phyloP scores from a whole-genome alignment of 2,329 filamentous ascomycete species.

The Orbilia quercus region DNA sequence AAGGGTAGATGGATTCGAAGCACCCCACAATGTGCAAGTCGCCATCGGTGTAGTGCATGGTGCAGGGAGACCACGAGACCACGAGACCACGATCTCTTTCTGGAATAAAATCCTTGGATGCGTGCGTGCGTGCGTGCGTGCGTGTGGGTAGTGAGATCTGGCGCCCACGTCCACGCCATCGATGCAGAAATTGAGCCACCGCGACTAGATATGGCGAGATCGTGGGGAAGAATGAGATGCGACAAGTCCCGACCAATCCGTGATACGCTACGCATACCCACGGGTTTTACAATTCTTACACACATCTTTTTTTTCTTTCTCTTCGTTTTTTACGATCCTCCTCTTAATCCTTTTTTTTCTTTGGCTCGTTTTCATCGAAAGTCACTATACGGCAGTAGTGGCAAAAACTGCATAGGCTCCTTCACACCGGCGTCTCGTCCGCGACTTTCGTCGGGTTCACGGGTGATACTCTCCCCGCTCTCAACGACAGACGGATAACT shows the following conservation, averaged over 20 bases:
- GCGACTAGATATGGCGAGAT: not conserved
- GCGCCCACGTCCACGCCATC: conserved; percentile 30
- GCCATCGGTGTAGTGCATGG: conserved; percentile 25
- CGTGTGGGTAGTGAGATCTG: not conserved
- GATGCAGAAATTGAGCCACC: conserved; percentile 36
- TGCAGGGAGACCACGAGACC: conserved; percentile 34
- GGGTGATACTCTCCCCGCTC: not conserved
- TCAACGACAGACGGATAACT: not conserved
- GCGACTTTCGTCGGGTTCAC: not conserved
- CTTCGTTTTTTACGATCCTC: not conserved
- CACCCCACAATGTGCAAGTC: conserved; percentile 28
- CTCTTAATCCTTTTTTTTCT: not conserved
- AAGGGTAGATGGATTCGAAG: not conserved
- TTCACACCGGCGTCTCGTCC: conserved; percentile 7
- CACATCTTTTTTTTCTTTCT: conserved; percentile 12
- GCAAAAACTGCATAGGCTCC: conserved; percentile 31
- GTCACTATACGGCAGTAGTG: conserved; percentile 28
- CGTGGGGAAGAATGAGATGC: conserved; percentile 7
- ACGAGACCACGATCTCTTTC: conserved; percentile 41
- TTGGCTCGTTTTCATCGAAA: conserved; percentile 14
- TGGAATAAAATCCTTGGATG: conserved; percentile 17
- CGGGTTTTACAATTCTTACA: conserved; percentile 20
- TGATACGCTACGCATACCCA: conserved; percentile 25
- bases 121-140: not conserved
- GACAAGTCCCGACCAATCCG: conserved; percentile 28